Evolutionary conservation across 148 eudicot genomes (phyloP), one percentile per base, ranked within the genome.

Genomic region (Nyssa sinensis): DNA sequence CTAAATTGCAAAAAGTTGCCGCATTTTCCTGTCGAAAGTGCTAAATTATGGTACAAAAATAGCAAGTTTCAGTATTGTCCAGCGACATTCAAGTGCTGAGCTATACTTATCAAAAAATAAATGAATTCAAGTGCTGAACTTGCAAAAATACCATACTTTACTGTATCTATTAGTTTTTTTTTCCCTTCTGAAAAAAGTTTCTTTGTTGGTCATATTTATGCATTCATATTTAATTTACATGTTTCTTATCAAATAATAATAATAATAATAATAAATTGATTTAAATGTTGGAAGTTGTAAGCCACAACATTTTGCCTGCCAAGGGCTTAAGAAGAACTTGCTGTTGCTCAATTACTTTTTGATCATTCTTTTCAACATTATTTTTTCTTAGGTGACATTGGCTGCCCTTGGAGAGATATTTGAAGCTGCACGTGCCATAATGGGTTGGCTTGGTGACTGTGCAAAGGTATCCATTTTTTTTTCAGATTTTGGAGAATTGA

Each of bases 361-460:
- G 51, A 44, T 44, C 51, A 11, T 4, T 44, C 51, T 44, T 44
- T n/a, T 55, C 59, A 13, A 55, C 23, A 17, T 3, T 5, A 55
- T 55, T 57, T 66, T 69, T 70, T 11, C 33, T 24, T 78, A 93
- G 98, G 96, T 93, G 64, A 93, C 98, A 61, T 75, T 93, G 85
- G 85, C 96, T 65, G 96, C 98, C 47, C 98, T 93, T 72, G 98
- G 88, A 74, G 92, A 91, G 75, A 70, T 93, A 82, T 93, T 93
- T 66, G 86, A 93, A 84, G 94, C 90, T 84, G 98, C 96, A 64
- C 92, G 94, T 68, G 78, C 86, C 66, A 93, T 87, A 72, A 93
- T 93, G 98, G 84, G 83, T 69, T 93, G 98, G 98, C 94, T 93
- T 74, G 91, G 94, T 74, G 94, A 93, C 72, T 93, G 98, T 85